Evolutionary conservation across 495 filamentous ascomycete genomes (phyloP).

Genomic region (Neurospora cerealis): DNA sequence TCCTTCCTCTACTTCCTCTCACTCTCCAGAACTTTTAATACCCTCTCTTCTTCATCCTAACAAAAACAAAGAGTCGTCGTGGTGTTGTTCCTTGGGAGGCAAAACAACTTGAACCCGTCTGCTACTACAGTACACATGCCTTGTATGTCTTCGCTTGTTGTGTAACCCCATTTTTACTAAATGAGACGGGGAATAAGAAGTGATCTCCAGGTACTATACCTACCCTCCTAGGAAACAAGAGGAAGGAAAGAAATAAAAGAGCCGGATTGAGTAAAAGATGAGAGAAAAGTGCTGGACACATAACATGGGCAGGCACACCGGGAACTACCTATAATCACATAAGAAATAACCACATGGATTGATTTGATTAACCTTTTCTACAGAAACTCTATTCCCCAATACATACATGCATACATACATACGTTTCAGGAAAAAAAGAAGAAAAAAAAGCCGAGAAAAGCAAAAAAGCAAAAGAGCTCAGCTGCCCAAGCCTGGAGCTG

Average conservation of each 20-base stretch:
- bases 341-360: background rate
- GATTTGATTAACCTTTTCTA: background rate
- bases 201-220: background rate
- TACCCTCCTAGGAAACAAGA: too few relatives aligned
- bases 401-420: too few relatives aligned
- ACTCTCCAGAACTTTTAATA: background rate
- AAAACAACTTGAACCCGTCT: background rate
- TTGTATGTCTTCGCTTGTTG: background rate
- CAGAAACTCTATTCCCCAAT: too few relatives aligned
- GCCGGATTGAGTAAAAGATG: background rate
- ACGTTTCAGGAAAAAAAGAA: too few relatives aligned
- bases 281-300: background rate
- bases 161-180: background rate
- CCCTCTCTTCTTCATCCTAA: background rate
- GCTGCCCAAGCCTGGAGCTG: too few relatives aligned
- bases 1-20: background rate
- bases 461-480: too few relatives aligned
- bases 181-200: background rate
- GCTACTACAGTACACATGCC: background rate
- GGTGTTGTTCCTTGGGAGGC: background rate
- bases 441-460: too few relatives aligned
- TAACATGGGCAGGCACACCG: background rate
- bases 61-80: background rate
- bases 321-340: background rate
- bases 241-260: background rate